Evolutionary conservation across 768 basidiomycete species (phyloP), one percentile per base, ranked within the genome.

Genomic region (Hypholoma sublateritium): DNA sequence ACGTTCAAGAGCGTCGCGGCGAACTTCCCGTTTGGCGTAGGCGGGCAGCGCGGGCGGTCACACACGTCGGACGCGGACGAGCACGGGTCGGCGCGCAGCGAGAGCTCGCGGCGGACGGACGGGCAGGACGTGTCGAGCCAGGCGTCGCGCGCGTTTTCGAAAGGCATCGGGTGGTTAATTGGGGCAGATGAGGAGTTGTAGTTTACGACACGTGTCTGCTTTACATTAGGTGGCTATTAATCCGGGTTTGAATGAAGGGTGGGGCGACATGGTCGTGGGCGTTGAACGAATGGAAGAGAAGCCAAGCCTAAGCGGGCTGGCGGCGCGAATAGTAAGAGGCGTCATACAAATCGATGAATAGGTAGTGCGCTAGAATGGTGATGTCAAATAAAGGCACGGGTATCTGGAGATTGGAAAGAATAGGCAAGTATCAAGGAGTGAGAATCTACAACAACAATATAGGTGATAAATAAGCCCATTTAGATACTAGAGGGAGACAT

Each of bases 101-200:
- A 75, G 50, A 69, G 71, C 53, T 71, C 76, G 46, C 69, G 76
- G 47, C 72, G 74, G 57, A 72, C 71, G 58, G 81, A 81, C 50
- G 75, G 75, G 37, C 84, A 81, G 16, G 88, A 89, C 52, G 85
- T 90, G 41, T 84, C 87, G 17, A 70, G 81, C n/a, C 86, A 88
- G 63, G 93, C 93, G 2, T 84, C 85, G 48, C 80, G 87, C 32
- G 92, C 86, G 3, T 70, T 98, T 41, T 90, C 92, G 36, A 88
- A 89, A 65, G 96, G 96, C 7, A 92, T 98, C 51, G 95, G 95
- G 25, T 98, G 96, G 96, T 77, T 98, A 25, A 86, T 98, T 56
- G 96, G 96, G 41, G 90, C 86, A 12, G 94, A 95, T 58, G 88
- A 86, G 47, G 69, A 74, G 62, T 61, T 62, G 59, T 68, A 67